These are phyloP conservation scores for Styphnolobium japonicum DNA, from an alignment of 306 rosid genomes.

Conservation along the genomic window DNA sequence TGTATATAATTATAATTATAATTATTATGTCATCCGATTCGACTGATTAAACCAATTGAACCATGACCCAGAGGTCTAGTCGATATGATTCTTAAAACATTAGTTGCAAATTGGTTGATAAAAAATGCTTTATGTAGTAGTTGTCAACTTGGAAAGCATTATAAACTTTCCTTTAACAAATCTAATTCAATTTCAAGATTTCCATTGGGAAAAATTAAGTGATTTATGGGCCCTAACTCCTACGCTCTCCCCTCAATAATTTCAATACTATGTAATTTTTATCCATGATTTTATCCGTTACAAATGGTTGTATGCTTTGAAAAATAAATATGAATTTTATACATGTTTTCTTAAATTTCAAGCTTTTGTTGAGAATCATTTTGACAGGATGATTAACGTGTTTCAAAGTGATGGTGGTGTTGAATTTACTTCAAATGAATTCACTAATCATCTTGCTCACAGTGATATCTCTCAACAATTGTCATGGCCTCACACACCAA, in stretches of 20 bases:
- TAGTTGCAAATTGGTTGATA: neutral
- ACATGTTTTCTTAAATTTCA: neutral
- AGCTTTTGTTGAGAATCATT: neutral
- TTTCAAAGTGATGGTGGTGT: neutral
- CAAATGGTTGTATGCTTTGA: neutral
- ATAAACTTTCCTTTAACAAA: neutral
- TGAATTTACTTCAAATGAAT: neutral
- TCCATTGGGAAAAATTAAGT: neutral
- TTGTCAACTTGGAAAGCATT: neutral
- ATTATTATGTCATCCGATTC: no score
- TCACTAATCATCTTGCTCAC: neutral
- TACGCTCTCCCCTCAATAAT: neutral
- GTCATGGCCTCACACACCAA: neutral
- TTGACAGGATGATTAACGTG: neutral
- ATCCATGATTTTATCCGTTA: neutral
- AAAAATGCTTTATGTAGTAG: neutral
- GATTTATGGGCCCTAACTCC: neutral
- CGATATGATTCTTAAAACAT: no score
- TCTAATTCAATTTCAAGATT: neutral
- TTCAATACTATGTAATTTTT: neutral
- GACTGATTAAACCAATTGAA: no score
- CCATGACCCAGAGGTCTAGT: no score
- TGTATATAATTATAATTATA: no score
- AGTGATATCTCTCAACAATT: neutral
- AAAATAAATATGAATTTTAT: neutral